These are phyloP conservation scores for Haematococcus lacustris DNA, from an alignment of 139 green algal species.

Conservation along the genomic window DNA sequence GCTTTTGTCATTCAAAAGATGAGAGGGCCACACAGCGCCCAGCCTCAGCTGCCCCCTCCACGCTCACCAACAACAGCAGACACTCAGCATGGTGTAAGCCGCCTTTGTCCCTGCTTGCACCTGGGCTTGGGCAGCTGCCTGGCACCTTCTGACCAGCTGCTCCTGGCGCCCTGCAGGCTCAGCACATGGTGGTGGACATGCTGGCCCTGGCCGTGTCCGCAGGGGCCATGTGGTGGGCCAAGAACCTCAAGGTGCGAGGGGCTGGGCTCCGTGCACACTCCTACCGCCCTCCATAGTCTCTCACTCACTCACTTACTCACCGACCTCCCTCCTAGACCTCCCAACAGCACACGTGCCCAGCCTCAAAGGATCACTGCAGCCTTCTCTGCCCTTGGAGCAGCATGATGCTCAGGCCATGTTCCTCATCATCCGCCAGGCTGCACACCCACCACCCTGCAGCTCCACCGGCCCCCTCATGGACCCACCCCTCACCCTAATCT, in stretches of 20 bases:
- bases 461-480: too few species aligned
- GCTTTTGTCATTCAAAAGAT: too few species aligned
- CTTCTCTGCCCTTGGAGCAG: not conserved
- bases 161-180: too few species aligned
- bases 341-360: not conserved
- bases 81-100: too few species aligned
- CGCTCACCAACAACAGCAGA: too few species aligned
- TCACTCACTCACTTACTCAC: not conserved
- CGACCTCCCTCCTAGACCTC: not conserved
- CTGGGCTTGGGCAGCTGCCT: too few species aligned
- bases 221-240: constrained; percentile 35
- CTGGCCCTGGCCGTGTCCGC: constrained; percentile 66
- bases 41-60: too few species aligned
- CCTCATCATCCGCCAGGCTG: not conserved
- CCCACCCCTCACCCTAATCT: not conserved
- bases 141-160: too few species aligned
- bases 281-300: too few species aligned
- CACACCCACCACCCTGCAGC: not conserved
- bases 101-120: too few species aligned
- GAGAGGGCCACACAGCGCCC: too few species aligned
- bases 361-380: not conserved
- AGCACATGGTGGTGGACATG: constrained; percentile 89
- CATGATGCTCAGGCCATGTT: not conserved
- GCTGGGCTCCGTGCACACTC: not conserved
- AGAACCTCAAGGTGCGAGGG: constrained; percentile 18